Percentiles rank a stretch among this genome's conserved stretches.
These are phyloP conservation scores for Chenopodium suecicum DNA, from an alignment of 148 eudicot species.

Conservation along the genomic window DNA sequence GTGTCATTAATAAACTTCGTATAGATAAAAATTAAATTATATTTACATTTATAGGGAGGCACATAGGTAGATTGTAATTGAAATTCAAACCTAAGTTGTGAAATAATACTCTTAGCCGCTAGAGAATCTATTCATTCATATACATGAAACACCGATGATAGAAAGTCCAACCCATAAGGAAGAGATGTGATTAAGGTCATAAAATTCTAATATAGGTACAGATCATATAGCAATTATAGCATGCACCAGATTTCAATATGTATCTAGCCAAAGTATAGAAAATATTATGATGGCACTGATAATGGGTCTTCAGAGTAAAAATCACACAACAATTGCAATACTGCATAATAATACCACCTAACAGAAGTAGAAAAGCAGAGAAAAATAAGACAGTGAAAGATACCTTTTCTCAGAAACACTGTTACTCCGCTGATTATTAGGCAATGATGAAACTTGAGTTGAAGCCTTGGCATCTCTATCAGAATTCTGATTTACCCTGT, in stretches of 20 bases:
- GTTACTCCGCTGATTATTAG: constrained; percentile 30
- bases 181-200: background rate
- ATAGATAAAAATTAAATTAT: too few species aligned
- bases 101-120: background rate
- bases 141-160: background rate
- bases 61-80: background rate
- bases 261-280: background rate
- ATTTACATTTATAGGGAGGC: background rate
- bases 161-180: background rate
- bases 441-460: constrained; percentile 34
- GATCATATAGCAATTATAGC: background rate
- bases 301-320: background rate
- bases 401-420: constrained; percentile 58
- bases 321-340: background rate
- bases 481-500: constrained; percentile 56
- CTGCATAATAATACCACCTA: background rate
- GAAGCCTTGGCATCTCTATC: constrained; percentile 45
- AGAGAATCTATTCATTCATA: background rate
- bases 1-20: too few species aligned
- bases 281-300: background rate
- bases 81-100: background rate
- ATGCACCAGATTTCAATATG: background rate
- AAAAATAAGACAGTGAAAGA: background rate
- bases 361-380: background rate
- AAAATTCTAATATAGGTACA: background rate